Percentiles rank a stretch among this genome's conserved stretches.
phyloP scores from a whole-genome alignment of 306 rosid genomes.

The Malus sylvestris region DNA sequence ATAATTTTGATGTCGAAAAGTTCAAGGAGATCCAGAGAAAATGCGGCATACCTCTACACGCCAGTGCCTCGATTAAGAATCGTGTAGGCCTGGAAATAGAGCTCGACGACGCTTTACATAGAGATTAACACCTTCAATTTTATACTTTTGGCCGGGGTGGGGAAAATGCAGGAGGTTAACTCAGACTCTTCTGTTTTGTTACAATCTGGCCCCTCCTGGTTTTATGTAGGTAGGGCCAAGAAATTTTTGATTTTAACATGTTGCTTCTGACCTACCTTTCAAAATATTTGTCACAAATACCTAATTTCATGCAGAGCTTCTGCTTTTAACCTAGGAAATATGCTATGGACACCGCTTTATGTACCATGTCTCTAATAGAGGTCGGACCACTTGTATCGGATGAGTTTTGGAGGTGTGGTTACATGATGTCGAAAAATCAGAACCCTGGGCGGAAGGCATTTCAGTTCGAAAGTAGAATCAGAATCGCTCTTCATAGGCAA shows the following conservation, averaged over 20 bases:
- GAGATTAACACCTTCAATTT: constrained; percentile 21
- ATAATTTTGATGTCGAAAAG: constrained; percentile 50
- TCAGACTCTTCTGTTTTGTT: background rate
- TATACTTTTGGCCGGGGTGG: background rate
- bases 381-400: no score
- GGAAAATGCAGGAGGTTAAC: background rate
- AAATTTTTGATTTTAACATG: background rate
- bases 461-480: no score
- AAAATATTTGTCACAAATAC: background rate
- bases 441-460: no score
- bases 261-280: background rate
- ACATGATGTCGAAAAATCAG: no score
- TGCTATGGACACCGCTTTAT: no score
- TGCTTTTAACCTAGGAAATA: no score
- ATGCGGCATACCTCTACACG: constrained; percentile 40
- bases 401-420: no score
- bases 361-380: no score
- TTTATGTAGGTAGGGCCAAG: constrained; percentile 15
- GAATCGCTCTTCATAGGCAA: background rate
- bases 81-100: constrained; percentile 54
- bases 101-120: constrained; percentile 49
- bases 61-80: constrained; percentile 47
- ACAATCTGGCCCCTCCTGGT: constrained; percentile 16
- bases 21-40: constrained; percentile 53
- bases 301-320: background rate